Evolutionary conservation across 306 rosid species (phyloP), one percentile per base, ranked within the genome.

Genomic region (Trifolium dubium): DNA sequence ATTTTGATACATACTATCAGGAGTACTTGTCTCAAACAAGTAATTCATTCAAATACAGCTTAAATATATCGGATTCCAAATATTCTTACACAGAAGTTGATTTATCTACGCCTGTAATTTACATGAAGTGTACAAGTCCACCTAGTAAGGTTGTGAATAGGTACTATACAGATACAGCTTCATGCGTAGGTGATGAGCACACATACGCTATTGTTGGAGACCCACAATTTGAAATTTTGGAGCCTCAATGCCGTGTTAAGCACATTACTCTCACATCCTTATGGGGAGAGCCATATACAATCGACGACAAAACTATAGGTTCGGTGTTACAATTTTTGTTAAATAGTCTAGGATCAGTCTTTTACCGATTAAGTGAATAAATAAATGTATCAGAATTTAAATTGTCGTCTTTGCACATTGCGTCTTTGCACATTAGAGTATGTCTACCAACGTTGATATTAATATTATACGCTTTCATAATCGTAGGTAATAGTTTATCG

Each of bases 121-220:
- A 28, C 37, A 29, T 58, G 64, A 58, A 58, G 2, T 58, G 64
- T 29, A 30, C 64, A 58, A 58, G 64, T 58, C 64, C 64, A 29
- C 64, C 64, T 2, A 58, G 64, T 29, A 58, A 58, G 2, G 37
- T 5, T 58, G 35, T 30, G n/a, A 17, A 58, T 28, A 12, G 7
- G 35, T 58, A 58, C 5, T 58, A 58, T 58, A 13, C 35, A 4
- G 64, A 58, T 12, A 5, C 15, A 0, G 0, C 64, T 29, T 58
- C 64, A 11, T 29, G n/a, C n/a, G n/a, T n/a, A n/a, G n/a, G 64
- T 17, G 64, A 29, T 58, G 37, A 58, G 28, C 10, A 12, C 64
- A 58, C 35, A 5, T 58, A 58, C 35, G 64, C 0, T 11, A 12
- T 58, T 9, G 64, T 58, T 58, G 64, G 64, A 0, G 17, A 58